Percentiles rank a stretch among this genome's conserved stretches.
Evolutionary conservation across 1,284 basidiomycete genomes (phyloP).

Genomic region (Ganoderma sp.): DNA sequence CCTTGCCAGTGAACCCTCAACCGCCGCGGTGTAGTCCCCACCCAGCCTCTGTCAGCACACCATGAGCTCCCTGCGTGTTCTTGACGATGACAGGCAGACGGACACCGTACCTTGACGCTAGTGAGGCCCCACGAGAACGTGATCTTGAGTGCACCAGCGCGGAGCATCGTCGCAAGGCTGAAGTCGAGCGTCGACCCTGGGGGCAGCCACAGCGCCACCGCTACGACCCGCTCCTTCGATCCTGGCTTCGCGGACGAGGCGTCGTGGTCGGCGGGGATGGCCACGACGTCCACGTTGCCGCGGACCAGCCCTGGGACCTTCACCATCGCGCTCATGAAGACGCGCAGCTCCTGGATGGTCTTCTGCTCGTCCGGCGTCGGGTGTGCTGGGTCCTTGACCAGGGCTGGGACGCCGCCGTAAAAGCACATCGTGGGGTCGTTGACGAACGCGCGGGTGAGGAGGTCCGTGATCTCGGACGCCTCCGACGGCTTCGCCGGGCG

Average conservation of each 20-base stretch:
- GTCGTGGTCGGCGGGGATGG: not conserved
- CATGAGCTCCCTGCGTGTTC: not conserved
- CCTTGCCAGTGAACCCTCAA: not conserved
- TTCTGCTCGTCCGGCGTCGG: not conserved
- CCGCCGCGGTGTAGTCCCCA: not conserved
- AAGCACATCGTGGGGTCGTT: conserved; percentile 7
- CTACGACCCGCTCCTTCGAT: not conserved
- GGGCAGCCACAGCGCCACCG: conserved; percentile 2
- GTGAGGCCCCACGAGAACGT: not conserved
- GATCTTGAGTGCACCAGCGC: not conserved
- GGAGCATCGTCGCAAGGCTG: not conserved
- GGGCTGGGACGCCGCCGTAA: not conserved
- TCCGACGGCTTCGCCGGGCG: not conserved
- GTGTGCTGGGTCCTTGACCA: not conserved
- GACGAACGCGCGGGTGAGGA: conserved; percentile 5
- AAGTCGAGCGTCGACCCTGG: not conserved
- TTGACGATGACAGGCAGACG: not conserved
- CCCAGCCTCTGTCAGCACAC: not conserved
- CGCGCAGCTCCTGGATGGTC: not conserved
- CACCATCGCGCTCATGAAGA: not conserved
- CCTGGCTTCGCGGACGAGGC: not conserved
- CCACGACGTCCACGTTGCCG: not conserved
- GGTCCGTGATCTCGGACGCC: not conserved
- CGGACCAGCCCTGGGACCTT: not conserved
- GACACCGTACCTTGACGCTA: not conserved